Percentiles rank a stretch among this genome's conserved stretches.
Evolutionary conservation across 768 basidiomycete genomes (phyloP).

Genomic region (Tremella yokohamensis): DNA sequence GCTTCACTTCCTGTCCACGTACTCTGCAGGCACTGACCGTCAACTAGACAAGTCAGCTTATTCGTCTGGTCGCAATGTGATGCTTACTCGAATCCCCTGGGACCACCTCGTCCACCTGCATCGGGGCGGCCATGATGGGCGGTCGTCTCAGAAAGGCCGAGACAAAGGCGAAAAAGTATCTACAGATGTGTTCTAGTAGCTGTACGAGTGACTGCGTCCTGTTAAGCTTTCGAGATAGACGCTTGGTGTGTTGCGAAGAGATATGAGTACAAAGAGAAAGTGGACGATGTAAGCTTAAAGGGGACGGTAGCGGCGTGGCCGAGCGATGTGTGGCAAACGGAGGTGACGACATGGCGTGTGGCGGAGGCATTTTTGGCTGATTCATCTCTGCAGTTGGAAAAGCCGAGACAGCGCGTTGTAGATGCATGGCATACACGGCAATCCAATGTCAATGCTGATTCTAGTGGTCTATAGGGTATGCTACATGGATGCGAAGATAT

Average conservation of each 20-base stretch:
- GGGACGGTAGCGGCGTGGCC: conserved; percentile 1
- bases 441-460: no score
- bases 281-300: neutral
- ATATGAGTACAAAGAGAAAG: neutral
- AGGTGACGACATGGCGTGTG: neutral
- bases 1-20: neutral
- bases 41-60: conserved; percentile 31
- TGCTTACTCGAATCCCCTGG: conserved; percentile 47
- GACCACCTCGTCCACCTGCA: conserved; percentile 47
- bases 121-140: conserved; percentile 41
- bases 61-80: neutral
- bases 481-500: neutral
- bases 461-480: conserved; percentile 3
- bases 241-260: no score
- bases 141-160: neutral
- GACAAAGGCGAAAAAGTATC: neutral
- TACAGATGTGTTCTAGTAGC: neutral
- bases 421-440: no score
- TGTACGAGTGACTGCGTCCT: neutral
- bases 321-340: neutral
- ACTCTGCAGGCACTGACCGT: conserved; percentile 32
- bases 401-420: no score
- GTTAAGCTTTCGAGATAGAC: neutral
- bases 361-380: conserved; percentile 3
- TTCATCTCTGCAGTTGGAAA: neutral